Conservation (phyloP, 805 yeast genomes). For the Torulaspora maleeae region DNA sequence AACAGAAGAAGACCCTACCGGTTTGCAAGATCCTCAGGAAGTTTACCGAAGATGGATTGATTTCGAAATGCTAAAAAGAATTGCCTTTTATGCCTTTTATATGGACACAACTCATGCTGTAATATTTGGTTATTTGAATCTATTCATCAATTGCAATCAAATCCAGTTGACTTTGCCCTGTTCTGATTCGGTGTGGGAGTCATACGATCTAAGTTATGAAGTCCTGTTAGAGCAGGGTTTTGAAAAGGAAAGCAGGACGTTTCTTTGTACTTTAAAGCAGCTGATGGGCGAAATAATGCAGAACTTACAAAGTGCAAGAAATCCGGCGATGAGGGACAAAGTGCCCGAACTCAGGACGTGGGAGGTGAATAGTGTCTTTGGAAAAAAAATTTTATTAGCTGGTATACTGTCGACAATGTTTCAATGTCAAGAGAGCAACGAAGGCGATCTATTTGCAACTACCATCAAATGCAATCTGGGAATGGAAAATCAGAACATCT, state of each 20-base stretch:
- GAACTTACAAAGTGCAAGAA: constrained; percentile 7
- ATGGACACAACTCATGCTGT: constrained; percentile 75
- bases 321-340: not conserved
- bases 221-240: constrained; percentile 23
- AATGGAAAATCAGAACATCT: constrained; percentile 31
- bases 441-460: constrained; percentile 16
- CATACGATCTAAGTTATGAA: constrained; percentile 29
- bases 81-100: constrained; percentile 77
- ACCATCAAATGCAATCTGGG: constrained; percentile 10
- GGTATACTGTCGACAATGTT: constrained; percentile 64
- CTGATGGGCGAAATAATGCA: constrained; percentile 48
- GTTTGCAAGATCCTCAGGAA: constrained; percentile 32
- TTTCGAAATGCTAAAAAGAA: constrained; percentile 69
- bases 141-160: constrained; percentile 52
- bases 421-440: constrained; percentile 68
- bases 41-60: constrained; percentile 59
- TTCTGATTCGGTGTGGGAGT: constrained; percentile 56
- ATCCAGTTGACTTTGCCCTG: constrained; percentile 60
- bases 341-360: constrained; percentile 1
- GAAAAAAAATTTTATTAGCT: constrained; percentile 60
- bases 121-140: constrained; percentile 67
- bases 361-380: constrained; percentile 45
- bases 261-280: constrained; percentile 54
- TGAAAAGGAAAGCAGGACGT: constrained; percentile 38
- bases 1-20: constrained; percentile 24